phyloP scores from a whole-genome alignment of 2,329 filamentous ascomycete genomes.

The Mycosphaerelloides madeirae region DNA sequence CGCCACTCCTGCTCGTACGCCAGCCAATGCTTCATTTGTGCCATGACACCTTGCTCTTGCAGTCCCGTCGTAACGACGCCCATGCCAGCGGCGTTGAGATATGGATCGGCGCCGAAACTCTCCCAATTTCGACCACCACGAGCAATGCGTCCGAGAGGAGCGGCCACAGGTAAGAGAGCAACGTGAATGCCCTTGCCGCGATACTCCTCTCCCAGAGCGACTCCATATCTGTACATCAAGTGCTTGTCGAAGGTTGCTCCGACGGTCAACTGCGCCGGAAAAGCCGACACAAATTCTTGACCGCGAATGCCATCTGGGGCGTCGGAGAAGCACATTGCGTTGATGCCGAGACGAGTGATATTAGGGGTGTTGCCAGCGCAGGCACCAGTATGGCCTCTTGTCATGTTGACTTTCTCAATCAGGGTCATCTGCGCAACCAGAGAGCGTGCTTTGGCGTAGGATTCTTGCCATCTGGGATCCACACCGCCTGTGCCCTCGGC shows the following conservation, averaged over 20 bases:
- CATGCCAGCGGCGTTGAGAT: slow-evolving; percentile 51
- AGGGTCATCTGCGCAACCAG: slow-evolving; percentile 33
- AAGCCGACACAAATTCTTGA: slow-evolving; percentile 71
- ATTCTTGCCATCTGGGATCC: slow-evolving; percentile 25
- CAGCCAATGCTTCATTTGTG: slow-evolving; percentile 47
- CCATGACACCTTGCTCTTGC: slow-evolving; percentile 34
- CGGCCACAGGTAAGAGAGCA: slow-evolving; percentile 62
- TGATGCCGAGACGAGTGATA: slow-evolving; percentile 64
- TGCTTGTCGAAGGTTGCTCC: slow-evolving; percentile 50
- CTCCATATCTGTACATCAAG: slow-evolving; percentile 49
- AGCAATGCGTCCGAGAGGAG: slow-evolving; percentile 44
- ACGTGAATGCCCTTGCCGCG: slow-evolving; percentile 29
- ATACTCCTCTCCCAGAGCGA: slow-evolving; percentile 46
- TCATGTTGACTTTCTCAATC: slow-evolving; percentile 34
- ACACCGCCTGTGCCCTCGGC: slow-evolving; percentile 22
- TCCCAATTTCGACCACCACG: slow-evolving; percentile 41
- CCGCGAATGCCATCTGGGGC: slow-evolving; percentile 57
- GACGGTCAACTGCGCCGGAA: slow-evolving; percentile 68
- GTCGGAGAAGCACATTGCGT: slow-evolving; percentile 41
- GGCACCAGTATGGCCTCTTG: slow-evolving; percentile 27
- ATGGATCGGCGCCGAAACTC: slow-evolving; percentile 64
- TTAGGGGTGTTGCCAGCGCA: slow-evolving; percentile 76
- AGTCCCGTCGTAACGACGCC: slow-evolving; percentile 51
- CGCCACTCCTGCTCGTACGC: slow-evolving; percentile 56
- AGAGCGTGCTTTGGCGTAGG: slow-evolving; percentile 29